These are phyloP conservation scores for Amylocarpus encephaloides DNA, from an alignment of 2,329 filamentous ascomycete species.

Conservation along the genomic window DNA sequence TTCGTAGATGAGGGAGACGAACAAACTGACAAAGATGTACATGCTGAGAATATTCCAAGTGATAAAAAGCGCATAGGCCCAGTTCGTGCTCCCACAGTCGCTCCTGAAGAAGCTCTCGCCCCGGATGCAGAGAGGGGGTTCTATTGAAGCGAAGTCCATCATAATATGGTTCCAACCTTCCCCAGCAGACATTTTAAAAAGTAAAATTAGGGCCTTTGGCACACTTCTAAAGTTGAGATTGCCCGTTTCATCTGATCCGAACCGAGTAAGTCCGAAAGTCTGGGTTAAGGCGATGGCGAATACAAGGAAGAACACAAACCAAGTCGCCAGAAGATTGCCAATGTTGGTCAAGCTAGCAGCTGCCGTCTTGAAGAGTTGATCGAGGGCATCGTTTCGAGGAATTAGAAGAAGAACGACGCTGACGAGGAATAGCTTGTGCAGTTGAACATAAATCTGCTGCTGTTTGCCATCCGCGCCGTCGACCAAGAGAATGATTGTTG, in stretches of 20 bases:
- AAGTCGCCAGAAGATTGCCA: slow-evolving; percentile 86
- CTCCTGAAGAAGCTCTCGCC: slow-evolving; percentile 69
- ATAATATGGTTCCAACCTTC: slow-evolving; percentile 97
- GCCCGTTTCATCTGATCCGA: slow-evolving; percentile 63
- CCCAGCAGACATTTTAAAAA: slow-evolving; percentile 88
- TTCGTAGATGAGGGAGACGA: slow-evolving; percentile 97
- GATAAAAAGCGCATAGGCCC: slow-evolving; percentile 86
- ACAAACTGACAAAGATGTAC: slow-evolving; percentile 98
- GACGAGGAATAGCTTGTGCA: slow-evolving; percentile 93
- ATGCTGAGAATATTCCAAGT: slow-evolving; percentile 99
- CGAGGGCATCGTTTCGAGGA: slow-evolving; percentile 90
- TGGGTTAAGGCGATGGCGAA: slow-evolving; percentile 96
- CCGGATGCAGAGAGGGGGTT: slow-evolving; percentile 73
- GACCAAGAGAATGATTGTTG: slow-evolving; percentile 69
- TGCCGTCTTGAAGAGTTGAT: slow-evolving; percentile 97
- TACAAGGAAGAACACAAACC: slow-evolving; percentile 94
- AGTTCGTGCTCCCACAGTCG: slow-evolving; percentile 85
- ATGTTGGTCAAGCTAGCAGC: slow-evolving; percentile 89
- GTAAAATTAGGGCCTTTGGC: slow-evolving; percentile 83
- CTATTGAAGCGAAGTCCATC: slow-evolving; percentile 85
- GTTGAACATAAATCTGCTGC: slow-evolving; percentile 59
- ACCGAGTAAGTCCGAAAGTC: slow-evolving; percentile 89
- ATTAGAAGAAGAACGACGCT: slow-evolving; percentile 85
- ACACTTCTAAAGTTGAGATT: slow-evolving; percentile 93
- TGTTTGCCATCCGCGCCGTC: slow-evolving; percentile 39